Evolutionary conservation across 2,329 filamentous ascomycete species (phyloP).

Genomic region (Beauveria sp.): DNA sequence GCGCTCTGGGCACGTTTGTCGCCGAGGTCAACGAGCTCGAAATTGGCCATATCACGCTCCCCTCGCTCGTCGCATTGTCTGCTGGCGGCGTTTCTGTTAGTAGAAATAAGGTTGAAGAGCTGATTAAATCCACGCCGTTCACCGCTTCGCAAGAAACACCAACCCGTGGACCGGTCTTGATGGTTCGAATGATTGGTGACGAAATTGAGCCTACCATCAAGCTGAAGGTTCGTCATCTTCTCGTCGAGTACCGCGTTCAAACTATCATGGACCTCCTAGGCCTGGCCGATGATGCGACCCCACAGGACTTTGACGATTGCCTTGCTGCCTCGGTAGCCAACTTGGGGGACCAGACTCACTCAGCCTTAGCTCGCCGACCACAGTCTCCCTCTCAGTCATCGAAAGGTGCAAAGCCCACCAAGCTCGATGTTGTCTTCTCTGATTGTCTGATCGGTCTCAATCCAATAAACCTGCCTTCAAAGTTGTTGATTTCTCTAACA

Average conservation of each 20-base stretch:
- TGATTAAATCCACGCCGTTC: constrained; percentile 51
- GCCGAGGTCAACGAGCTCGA: constrained; percentile 57
- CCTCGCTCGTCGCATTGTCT: constrained; percentile 73
- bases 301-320: constrained; percentile 65
- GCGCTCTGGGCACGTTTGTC: constrained; percentile 58
- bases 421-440: constrained; percentile 65
- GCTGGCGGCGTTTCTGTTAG: constrained; percentile 53
- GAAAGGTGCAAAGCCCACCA: constrained; percentile 47
- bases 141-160: constrained; percentile 21
- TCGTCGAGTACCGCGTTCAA: constrained; percentile 81
- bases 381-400: constrained; percentile 18
- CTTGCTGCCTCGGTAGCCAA: constrained; percentile 76
- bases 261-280: constrained; percentile 74
- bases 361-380: constrained; percentile 30
- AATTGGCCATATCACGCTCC: constrained; percentile 74
- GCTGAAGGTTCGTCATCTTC: constrained; percentile 75
- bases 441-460: constrained; percentile 83
- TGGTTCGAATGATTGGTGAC: constrained; percentile 85
- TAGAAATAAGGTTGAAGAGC: constrained; percentile 61
- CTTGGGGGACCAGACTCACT: constrained; percentile 57
- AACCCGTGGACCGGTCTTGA: constrained; percentile 50
- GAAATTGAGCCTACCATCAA: constrained; percentile 90
- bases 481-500: constrained; percentile 69
- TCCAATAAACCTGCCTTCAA: constrained; percentile 66
- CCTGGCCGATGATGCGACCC: constrained; percentile 57